Percentiles rank a stretch among this genome's conserved stretches.
Conservation (phyloP, 2,329 filamentous ascomycete species). For the Paraphaeosphaeria sporulosa region DNA sequence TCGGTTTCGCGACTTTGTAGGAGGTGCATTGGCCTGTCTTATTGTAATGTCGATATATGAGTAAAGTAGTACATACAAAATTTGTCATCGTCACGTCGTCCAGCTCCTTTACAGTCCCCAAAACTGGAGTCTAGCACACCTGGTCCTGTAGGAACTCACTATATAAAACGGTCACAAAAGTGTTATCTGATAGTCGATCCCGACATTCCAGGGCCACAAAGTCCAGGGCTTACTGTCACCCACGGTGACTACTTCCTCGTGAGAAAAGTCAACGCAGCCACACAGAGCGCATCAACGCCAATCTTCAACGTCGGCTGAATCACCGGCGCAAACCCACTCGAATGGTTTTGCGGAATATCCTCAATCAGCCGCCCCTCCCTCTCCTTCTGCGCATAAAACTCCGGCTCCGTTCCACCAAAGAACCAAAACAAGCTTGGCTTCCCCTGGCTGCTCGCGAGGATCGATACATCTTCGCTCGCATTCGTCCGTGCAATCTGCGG, state of each 20-base stretch:
- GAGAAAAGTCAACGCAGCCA: constrained; percentile 60
- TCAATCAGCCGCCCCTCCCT: constrained; percentile 55
- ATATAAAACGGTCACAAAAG: no score
- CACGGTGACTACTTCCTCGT: constrained; percentile 19
- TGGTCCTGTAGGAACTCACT: no score
- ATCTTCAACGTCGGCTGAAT: constrained; percentile 65
- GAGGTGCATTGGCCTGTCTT: background rate
- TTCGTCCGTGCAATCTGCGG: constrained; percentile 7
- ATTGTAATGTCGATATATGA: no score
- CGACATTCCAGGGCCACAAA: no score
- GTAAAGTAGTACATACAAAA: no score
- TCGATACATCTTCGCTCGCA: constrained; percentile 63
- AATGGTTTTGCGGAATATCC: constrained; percentile 67
- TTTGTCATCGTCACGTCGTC: no score
- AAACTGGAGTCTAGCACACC: no score
- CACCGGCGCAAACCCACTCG: constrained; percentile 64
- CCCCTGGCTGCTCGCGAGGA: constrained; percentile 59
- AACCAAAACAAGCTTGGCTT: constrained; percentile 64
- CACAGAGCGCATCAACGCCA: constrained; percentile 60
- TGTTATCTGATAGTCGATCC: no score
- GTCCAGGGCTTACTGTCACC: no score
- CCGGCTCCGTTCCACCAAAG: constrained; percentile 55
- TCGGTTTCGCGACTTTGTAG: constrained; percentile 67
- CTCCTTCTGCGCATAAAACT: constrained; percentile 53
- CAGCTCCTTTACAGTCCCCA: no score